Percentiles rank a stretch among this genome's conserved stretches.
These are phyloP conservation scores for Phytopythium vexans DNA, from an alignment of 352 stramenopile species.

Conservation along the genomic window DNA sequence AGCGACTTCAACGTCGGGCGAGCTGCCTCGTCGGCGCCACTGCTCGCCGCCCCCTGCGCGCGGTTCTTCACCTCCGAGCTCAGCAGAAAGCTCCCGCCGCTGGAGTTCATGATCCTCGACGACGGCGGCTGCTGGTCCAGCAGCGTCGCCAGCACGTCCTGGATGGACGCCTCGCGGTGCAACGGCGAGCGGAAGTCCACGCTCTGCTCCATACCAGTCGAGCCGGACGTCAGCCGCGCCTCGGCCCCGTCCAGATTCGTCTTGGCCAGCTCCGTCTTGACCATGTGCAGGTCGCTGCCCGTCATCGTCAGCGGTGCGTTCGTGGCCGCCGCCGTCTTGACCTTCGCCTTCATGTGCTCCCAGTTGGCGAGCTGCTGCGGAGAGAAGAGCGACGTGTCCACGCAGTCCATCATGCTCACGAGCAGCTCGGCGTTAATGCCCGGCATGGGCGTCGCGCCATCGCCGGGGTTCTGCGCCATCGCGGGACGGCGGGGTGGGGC, in stretches of 20 bases:
- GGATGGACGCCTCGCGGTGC: constrained; percentile 72
- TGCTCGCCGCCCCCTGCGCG: constrained; percentile 20
- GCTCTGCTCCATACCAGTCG: constrained; percentile 6
- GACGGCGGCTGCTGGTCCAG: constrained; percentile 66
- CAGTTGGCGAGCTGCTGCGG: constrained; percentile 68
- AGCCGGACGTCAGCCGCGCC: not conserved
- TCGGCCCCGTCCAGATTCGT: constrained; percentile 14
- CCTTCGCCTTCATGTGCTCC: constrained; percentile 72
- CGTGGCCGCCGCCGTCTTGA: constrained; percentile 48
- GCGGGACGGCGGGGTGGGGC: not conserved
- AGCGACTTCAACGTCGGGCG: constrained; percentile 77
- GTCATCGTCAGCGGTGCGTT: constrained; percentile 29
- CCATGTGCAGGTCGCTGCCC: constrained; percentile 29
- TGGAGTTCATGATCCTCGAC: constrained; percentile 38
- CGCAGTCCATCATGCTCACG: constrained; percentile 85
- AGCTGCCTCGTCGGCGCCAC: constrained; percentile 10
- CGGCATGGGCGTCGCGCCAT: constrained; percentile 8
- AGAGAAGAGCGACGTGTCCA: constrained; percentile 81
- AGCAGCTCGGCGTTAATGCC: constrained; percentile 73
- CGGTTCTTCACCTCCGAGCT: constrained; percentile 52
- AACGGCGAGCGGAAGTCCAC: constrained; percentile 51
- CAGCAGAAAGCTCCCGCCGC: constrained; percentile 50
- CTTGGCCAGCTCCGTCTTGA: constrained; percentile 36
- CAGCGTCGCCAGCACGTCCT: constrained; percentile 73
- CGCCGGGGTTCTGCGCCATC: constrained; percentile 22